Evolutionary conservation across 2,329 filamentous ascomycete genomes (phyloP).

Genomic region (Claviceps pazoutovae): DNA sequence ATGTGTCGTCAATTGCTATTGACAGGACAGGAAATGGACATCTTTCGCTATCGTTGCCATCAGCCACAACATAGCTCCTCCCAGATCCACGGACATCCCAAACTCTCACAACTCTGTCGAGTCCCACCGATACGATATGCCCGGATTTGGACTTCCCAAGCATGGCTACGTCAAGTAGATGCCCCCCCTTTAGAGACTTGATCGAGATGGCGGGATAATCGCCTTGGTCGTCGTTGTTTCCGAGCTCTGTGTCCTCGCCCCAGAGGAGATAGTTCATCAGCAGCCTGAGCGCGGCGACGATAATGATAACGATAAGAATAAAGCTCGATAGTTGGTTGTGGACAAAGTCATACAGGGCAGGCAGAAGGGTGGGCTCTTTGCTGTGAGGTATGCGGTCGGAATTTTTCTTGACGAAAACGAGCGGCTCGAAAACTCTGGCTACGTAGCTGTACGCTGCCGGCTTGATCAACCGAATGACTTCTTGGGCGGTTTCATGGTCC

Average conservation of each 20-base stretch:
- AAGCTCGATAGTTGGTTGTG: conserved; percentile 46
- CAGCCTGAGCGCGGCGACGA: conserved; percentile 50
- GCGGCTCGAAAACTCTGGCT: conserved; percentile 59
- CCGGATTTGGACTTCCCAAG: conserved; percentile 49
- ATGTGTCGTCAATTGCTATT: conserved; percentile 49
- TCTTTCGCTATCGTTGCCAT: conserved; percentile 25
- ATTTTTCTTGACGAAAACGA: conserved; percentile 57
- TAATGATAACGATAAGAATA: conserved; percentile 45
- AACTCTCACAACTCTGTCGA: conserved; percentile 55
- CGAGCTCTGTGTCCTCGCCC: conserved; percentile 39
- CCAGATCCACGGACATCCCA: conserved; percentile 44
- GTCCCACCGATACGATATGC: conserved; percentile 52
- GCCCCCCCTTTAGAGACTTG: conserved; percentile 46
- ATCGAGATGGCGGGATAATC: conserved; percentile 40
- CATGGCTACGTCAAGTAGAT: conserved; percentile 55
- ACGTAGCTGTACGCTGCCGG: conserved; percentile 58
- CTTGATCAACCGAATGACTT: conserved; percentile 64
- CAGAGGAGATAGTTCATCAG: conserved; percentile 63
- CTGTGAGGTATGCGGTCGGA: conserved; percentile 48
- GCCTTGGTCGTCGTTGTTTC: conserved; percentile 31
- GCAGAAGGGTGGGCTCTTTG: conserved; percentile 21
- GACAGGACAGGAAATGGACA: conserved; percentile 46
- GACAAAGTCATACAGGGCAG: conserved; percentile 49
- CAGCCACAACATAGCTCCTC: conserved; percentile 26
- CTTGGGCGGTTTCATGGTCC: conserved; percentile 63